Evolutionary conservation across 2,329 filamentous ascomycete species (phyloP), one percentile per base, ranked within the genome.

Genomic region (Paecilomyces sp.): DNA sequence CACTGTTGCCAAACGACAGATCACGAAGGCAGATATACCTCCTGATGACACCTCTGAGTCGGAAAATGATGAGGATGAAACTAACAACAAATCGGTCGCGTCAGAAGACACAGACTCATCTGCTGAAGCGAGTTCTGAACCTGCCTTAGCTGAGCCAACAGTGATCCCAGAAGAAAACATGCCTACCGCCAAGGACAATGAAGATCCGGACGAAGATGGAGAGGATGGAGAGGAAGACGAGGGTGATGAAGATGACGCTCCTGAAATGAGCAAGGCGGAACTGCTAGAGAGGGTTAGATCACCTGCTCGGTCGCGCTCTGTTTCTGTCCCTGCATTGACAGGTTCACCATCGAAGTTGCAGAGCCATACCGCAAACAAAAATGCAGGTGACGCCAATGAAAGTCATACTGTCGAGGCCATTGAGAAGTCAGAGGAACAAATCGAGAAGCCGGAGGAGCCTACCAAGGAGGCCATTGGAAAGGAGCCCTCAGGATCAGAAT

Each of bases 191-290:
- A 12, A 28, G 12, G 22, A 47, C 4, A 5, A 41, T 4, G 1
- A 47, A 3, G 4, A 47, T 18, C 3, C 3, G 36, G 36, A 47
- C 1, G 15, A 47, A n/a, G 15, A 18, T 5, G 34, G 1, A 15
- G 34, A 41, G 2, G 15, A 18, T 5, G 34, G 5, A 15, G 34
- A 41, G 1, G 11, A 41, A 13, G 34, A 55, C n/a, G 30, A 34
- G 30, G 41, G 53, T 1, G 47, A 51, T 12, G 41, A 56, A 12
- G 34, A 51, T 3, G 36, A 31, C 30, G 22, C n/a, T 47, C 56
- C 58, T n/a, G 34, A 33, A 24, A 34, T 56, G 13, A 56, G 11
- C 59, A 61, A 57, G 51, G 57, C 50, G 15, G 57, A 60, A 18
- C 47, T 41, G 24, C 34, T 57, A 31, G n/a, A 50, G 25, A 41